Evolutionary conservation across 805 yeast species (phyloP).

Genomic region (Pichia cephalocereana): DNA sequence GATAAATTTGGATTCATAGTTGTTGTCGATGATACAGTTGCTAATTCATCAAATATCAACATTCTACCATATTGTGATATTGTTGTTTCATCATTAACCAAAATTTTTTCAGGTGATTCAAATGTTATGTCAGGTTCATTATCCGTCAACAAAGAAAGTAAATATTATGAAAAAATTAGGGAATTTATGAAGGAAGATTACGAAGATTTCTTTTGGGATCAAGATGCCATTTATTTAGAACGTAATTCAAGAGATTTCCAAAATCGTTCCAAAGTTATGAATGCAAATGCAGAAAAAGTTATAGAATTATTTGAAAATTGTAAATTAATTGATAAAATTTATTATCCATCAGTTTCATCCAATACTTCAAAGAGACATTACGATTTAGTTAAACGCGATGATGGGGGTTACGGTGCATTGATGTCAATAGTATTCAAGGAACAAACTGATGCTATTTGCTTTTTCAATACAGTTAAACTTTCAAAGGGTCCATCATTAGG

Average conservation of each 20-base stretch:
- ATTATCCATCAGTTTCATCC: slow-evolving; percentile 55
- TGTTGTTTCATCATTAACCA: slow-evolving; percentile 79
- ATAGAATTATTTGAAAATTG: slow-evolving; percentile 42
- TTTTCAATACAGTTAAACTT: slow-evolving; percentile 58
- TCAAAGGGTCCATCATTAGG: slow-evolving; percentile 91
- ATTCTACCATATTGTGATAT: slow-evolving; percentile 79
- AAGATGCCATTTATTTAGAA: slow-evolving; percentile 87
- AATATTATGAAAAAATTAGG: slow-evolving; percentile 41
- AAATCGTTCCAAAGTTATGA: slow-evolving; percentile 47
- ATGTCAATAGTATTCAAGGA: slow-evolving; percentile 64
- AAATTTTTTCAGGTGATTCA: slow-evolving; percentile 88
- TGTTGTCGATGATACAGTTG: slow-evolving; percentile 90
- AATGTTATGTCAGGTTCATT: slow-evolving; percentile 93
- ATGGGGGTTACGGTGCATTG: slow-evolving; percentile 87
- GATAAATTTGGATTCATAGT: slow-evolving; percentile 65
- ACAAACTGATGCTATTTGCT: slow-evolving; percentile 55
- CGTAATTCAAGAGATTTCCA: slow-evolving; percentile 88
- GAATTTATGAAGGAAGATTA: slow-evolving; percentile 41
- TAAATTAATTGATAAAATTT: slow-evolving; percentile 53
- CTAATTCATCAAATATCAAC: slow-evolving; percentile 79
- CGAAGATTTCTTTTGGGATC: slow-evolving; percentile 82
- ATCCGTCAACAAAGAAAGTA: slow-evolving; percentile 62
- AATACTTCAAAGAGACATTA: slow-evolving; percentile 45
- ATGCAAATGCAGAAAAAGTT: slow-evolving; percentile 45
- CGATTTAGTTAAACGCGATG: slow-evolving; percentile 55